Conservation (phyloP, 441 rosid genomes). For the Brassica hybrid region DNA sequence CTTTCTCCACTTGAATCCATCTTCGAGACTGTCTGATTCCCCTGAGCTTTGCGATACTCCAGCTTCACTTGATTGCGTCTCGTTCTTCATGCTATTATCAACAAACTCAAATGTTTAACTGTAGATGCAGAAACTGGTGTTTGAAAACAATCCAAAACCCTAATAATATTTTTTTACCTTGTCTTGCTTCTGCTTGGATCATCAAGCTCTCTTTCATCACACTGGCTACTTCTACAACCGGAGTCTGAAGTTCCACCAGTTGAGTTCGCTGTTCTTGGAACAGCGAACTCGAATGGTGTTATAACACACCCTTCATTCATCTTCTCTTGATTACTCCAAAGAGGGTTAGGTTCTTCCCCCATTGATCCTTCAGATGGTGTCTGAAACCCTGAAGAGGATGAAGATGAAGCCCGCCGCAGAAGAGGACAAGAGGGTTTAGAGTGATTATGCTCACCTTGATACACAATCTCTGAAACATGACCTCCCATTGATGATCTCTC, state of each 20-base stretch:
- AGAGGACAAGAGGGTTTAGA: constrained; percentile 58
- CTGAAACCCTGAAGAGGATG: constrained; percentile 35
- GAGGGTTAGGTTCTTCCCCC: constrained; percentile 36
- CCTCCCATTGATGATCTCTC: constrained; percentile 89
- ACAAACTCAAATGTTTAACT: constrained; percentile 1
- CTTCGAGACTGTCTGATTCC: constrained; percentile 73
- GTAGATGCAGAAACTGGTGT: not conserved
- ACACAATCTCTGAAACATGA: constrained; percentile 88
- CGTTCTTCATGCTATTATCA: constrained; percentile 54
- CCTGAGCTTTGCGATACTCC: constrained; percentile 56
- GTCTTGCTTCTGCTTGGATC: constrained; percentile 63
- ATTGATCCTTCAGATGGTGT: constrained; percentile 48
- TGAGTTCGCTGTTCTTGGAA: constrained; percentile 48
- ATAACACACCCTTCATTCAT: constrained; percentile 52
- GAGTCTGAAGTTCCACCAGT: constrained; percentile 63
- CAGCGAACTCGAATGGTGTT: constrained; percentile 35
- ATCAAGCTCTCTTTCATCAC: constrained; percentile 65
- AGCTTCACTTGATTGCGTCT: constrained; percentile 59
- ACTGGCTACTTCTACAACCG: constrained; percentile 62
- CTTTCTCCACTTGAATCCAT: constrained; percentile 98
- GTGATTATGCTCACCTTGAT: constrained; percentile 92
- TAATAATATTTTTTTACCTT: constrained; percentile 52
- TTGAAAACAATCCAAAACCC: not conserved
- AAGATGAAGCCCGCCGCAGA: constrained; percentile 35
- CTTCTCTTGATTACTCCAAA: constrained; percentile 53